Conservation (phyloP, 495 filamentous ascomycete genomes). For the Aspergillus heteromorphus region DNA sequence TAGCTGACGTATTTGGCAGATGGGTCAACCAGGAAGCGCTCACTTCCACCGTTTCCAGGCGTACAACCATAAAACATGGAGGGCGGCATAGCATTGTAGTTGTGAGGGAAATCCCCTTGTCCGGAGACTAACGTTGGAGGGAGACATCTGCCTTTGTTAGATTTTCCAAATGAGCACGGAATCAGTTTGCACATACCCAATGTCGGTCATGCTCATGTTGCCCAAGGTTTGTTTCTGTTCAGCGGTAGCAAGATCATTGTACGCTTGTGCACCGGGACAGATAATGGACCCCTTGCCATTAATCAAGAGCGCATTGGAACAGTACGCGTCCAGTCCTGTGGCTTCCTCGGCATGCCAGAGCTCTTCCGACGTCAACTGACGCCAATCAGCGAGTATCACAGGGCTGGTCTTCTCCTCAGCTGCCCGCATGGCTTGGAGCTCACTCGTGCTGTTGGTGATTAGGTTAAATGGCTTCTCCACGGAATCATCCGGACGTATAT, state of each 20-base stretch:
- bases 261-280: constrained; percentile 33
- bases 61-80: constrained; percentile 25
- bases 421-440: constrained; percentile 38
- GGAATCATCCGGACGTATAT: constrained; percentile 14
- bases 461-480: constrained; percentile 35
- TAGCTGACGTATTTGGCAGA: constrained; percentile 24
- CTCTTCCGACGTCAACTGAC: constrained; percentile 44
- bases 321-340: constrained; percentile 32
- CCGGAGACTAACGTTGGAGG: constrained; percentile 1
- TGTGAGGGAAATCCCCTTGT: constrained; percentile 12
- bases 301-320: constrained; percentile 47
- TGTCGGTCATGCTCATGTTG: constrained; percentile 37
- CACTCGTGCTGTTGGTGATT: constrained; percentile 32
- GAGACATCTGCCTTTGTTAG: constrained; percentile 13
- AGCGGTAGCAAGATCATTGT: constrained; percentile 29
- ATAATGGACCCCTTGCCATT: constrained; percentile 52
- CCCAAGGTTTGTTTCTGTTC: constrained; percentile 24
- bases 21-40: constrained; percentile 25
- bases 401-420: constrained; percentile 41
- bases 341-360: constrained; percentile 32
- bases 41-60: constrained; percentile 22
- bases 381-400: constrained; percentile 52
- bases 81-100: constrained; percentile 11
- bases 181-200: constrained; percentile 35
- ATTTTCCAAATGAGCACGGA: neutral